Evolutionary conservation across 257 asterid genomes (phyloP).

Genomic region (Nicotiana attenuata): DNA sequence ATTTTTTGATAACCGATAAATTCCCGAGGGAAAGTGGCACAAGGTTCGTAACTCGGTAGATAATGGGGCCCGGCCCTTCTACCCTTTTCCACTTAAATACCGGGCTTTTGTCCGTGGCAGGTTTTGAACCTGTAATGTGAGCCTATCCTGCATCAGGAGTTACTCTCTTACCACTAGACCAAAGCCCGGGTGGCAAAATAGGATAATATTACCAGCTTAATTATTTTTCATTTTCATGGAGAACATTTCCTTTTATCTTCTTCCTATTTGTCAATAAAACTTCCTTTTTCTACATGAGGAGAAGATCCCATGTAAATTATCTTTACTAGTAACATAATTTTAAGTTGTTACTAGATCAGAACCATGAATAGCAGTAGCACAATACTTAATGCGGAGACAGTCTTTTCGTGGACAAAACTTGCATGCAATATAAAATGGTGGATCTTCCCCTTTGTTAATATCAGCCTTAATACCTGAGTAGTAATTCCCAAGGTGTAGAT

Average conservation of each 20-base stretch:
- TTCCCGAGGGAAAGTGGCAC: too few species aligned
- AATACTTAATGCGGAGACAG: background rate
- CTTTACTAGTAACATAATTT: background rate
- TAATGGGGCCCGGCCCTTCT: too few species aligned
- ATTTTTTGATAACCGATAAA: too few species aligned
- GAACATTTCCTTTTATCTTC: background rate
- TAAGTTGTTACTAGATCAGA: background rate
- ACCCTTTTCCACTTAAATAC: too few species aligned
- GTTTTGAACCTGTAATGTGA: too few species aligned
- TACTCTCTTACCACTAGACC: too few species aligned
- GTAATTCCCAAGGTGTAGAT: background rate
- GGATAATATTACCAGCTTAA: background rate
- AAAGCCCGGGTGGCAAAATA: too few species aligned
- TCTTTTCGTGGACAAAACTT: background rate
- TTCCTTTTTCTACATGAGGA: background rate
- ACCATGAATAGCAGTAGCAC: background rate
- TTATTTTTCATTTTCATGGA: background rate
- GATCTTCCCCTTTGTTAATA: background rate
- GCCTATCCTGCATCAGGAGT: too few species aligned
- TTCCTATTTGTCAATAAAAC: background rate
- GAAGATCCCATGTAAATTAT: background rate
- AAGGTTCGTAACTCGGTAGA: too few species aligned
- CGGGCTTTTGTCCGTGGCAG: too few species aligned
- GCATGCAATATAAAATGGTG: background rate
- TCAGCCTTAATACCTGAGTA: background rate